Evolutionary conservation across 2,329 filamentous ascomycete species (phyloP).

Genomic region (Colletotrichum plurivorum): DNA sequence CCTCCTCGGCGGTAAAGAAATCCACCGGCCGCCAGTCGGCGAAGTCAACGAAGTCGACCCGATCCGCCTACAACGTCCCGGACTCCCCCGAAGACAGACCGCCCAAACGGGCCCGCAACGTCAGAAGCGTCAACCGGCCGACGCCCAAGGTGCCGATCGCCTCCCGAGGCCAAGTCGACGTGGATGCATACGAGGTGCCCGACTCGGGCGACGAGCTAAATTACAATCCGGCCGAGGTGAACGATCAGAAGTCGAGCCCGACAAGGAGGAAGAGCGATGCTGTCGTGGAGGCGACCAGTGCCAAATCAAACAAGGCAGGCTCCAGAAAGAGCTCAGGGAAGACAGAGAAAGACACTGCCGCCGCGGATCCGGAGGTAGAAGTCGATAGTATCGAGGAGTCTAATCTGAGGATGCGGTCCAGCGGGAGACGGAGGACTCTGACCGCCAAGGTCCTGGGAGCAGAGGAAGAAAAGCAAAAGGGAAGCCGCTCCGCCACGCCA

Average conservation of each 20-base stretch:
- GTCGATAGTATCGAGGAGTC: constrained; percentile 28
- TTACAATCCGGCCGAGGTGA: constrained; percentile 8
- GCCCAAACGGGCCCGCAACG: constrained; percentile 32
- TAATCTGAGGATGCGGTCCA: constrained; percentile 30
- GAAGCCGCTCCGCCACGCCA: constrained; percentile 29
- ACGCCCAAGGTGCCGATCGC: constrained; percentile 32
- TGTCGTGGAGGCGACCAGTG: constrained; percentile 7
- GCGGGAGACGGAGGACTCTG: constrained; percentile 37
- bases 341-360: not conserved
- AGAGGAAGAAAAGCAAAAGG: constrained; percentile 31
- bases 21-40: constrained; percentile 7
- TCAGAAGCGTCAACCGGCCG: constrained; percentile 36
- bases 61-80: constrained; percentile 43
- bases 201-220: constrained; percentile 43
- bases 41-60: not conserved
- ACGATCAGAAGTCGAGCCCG: constrained; percentile 39
- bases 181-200: constrained; percentile 43
- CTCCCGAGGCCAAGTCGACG: constrained; percentile 9
- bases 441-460: constrained; percentile 34
- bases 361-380: constrained; percentile 6
- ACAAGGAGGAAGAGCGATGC: constrained; percentile 34
- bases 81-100: constrained; percentile 43
- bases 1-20: constrained; percentile 11
- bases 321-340: constrained; percentile 3
- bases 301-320: not conserved